Conservation (phyloP, 116 monocot genomes). For the Thalassia testudinum region DNA sequence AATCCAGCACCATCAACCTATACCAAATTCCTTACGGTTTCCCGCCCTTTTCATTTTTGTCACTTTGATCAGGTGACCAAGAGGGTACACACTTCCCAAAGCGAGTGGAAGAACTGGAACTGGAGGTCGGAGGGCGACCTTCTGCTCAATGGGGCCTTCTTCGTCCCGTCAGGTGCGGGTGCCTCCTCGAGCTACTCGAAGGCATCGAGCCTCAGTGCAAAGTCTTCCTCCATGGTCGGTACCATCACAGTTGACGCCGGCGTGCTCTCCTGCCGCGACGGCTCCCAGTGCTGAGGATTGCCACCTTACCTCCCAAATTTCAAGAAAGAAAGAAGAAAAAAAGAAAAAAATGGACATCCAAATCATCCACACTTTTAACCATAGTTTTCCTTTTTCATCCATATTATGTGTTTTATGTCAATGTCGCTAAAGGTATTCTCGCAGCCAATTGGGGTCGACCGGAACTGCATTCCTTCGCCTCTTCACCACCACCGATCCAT, state of each 20-base stretch:
- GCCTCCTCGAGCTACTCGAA: slow-evolving; percentile 28
- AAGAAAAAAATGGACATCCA: too few species aligned
- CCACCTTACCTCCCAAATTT: too few species aligned
- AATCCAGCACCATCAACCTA: too few species aligned
- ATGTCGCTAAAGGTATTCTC: too few species aligned
- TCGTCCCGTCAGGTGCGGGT: slow-evolving; percentile 54
- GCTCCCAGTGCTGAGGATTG: not conserved
- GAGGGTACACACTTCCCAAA: slow-evolving; percentile 39
- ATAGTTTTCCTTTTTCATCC: too few species aligned
- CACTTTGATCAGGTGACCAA: slow-evolving; percentile 60
- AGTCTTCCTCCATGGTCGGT: slow-evolving; percentile 32
- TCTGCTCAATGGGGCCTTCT: slow-evolving; percentile 77
- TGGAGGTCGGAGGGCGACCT: slow-evolving; percentile 97
- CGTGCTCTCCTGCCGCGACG: slow-evolving; percentile 14
- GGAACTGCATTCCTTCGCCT: too few species aligned
- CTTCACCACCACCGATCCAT: too few species aligned
- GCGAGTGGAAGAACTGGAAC: slow-evolving; percentile 66
- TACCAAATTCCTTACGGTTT: too few species aligned
- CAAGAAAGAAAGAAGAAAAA: too few species aligned
- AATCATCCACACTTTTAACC: too few species aligned
- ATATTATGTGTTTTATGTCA: too few species aligned
- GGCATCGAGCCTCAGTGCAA: slow-evolving; percentile 45
- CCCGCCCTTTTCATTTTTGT: not conserved
- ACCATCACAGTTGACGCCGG: slow-evolving; percentile 44
- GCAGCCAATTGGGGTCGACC: too few species aligned